phyloP scores from a whole-genome alignment of 2,329 filamentous ascomycete species.

The Arthrobotrys sphaeroides region DNA sequence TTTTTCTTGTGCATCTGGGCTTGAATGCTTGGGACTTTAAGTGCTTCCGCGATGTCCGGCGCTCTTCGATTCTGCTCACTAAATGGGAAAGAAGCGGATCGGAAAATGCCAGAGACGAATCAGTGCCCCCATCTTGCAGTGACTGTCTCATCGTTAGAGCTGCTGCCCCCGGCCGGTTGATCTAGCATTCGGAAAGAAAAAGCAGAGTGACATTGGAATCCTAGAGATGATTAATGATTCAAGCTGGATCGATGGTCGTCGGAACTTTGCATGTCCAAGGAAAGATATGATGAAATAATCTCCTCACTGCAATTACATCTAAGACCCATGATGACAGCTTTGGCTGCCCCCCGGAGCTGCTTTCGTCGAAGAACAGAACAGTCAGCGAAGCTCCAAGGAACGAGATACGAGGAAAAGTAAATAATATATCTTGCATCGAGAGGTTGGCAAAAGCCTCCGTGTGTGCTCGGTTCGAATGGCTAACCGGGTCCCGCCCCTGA shows the following conservation, averaged over 20 bases:
- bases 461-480: constrained; percentile 22
- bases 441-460: constrained; percentile 32
- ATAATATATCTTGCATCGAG: neutral
- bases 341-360: neutral
- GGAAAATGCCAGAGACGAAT: constrained; percentile 39
- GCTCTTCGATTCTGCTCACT: constrained; percentile 30
- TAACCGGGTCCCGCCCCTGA: constrained; percentile 5
- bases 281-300: neutral
- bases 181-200: constrained; percentile 8
- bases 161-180: constrained; percentile 37
- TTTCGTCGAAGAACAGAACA: neutral
- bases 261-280: constrained; percentile 1
- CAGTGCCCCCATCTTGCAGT: constrained; percentile 12
- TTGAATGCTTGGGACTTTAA: neutral
- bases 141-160: neutral
- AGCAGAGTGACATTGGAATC: constrained; percentile 22
- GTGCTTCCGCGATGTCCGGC: constrained; percentile 25
- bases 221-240: constrained; percentile 40
- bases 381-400: constrained; percentile 15
- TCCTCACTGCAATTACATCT: neutral
- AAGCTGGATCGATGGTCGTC: constrained; percentile 21
- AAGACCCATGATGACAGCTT: neutral
- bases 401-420: constrained; percentile 7
- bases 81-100: constrained; percentile 43
- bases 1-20: constrained; percentile 25